A percentile compares a stretch with the other conserved stretches of the same genome.
Evolutionary conservation across 139 green algal species (phyloP).

Genomic region (Chlorella sp.): DNA sequence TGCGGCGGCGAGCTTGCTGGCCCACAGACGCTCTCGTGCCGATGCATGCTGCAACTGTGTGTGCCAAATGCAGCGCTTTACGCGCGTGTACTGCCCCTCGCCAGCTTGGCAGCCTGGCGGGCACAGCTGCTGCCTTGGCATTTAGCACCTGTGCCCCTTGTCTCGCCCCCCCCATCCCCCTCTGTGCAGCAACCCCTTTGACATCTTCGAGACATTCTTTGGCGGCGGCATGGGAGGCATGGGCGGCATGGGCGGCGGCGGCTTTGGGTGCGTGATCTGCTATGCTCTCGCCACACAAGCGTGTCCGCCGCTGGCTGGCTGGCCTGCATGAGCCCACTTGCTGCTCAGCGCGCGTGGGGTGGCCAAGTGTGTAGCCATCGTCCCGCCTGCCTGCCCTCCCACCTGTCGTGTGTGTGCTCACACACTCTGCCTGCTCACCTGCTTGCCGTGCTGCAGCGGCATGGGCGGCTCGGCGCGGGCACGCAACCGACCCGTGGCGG

Average conservation of each 20-base stretch:
- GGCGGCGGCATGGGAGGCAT: conserved; percentile 74
- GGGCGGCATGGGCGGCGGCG: conserved; percentile 63
- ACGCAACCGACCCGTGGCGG: conserved; percentile 59
- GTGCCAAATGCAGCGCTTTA: too few relatives aligned
- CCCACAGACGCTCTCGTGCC: too few relatives aligned
- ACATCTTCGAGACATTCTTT: conserved; percentile 99
- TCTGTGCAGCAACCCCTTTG: conserved; percentile 89
- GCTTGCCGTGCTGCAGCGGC: conserved; percentile 26
- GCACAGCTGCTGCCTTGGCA: not conserved
- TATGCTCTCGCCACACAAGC: not conserved
- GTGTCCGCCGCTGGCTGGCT: not conserved
- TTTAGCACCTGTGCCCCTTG: not conserved
- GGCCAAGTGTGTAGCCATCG: not conserved
- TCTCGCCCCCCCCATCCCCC: not conserved
- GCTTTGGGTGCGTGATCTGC: conserved; percentile 43
- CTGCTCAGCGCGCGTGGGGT: too few relatives aligned
- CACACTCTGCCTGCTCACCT: not conserved
- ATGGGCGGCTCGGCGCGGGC: conserved; percentile 55
- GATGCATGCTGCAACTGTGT: too few relatives aligned
- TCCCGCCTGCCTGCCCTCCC: not conserved
- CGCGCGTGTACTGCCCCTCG: too few relatives aligned
- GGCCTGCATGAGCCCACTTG: not conserved
- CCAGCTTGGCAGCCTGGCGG: not conserved
- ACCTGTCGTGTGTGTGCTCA: not conserved
- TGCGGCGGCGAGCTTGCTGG: too few relatives aligned